Evolutionary conservation across 768 basidiomycete species (phyloP).

Genomic region (Melanogaster broomeanus): DNA sequence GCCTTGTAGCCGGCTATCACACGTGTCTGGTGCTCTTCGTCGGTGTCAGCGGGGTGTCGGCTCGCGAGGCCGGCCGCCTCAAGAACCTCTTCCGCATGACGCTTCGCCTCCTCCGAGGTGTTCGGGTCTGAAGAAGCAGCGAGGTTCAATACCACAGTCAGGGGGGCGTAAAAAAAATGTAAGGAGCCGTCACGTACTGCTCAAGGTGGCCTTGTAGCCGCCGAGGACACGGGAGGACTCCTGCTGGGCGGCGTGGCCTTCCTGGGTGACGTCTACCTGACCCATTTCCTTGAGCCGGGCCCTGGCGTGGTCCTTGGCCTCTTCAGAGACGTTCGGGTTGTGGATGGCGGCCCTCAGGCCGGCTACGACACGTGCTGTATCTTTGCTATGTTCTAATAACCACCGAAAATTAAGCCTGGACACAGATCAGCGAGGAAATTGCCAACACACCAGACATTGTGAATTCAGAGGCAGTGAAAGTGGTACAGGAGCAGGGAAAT

Average conservation of each 20-base stretch:
- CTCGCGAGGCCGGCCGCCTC: conserved; percentile 43
- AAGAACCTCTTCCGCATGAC: conserved; percentile 55
- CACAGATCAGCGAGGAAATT: neutral
- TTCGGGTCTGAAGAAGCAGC: conserved; percentile 36
- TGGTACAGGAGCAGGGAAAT: neutral
- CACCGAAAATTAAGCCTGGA: neutral
- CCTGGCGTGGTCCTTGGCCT: conserved; percentile 52
- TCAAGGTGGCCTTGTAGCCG: conserved; percentile 53
- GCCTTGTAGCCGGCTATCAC: conserved; percentile 61
- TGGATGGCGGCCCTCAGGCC: conserved; percentile 60
- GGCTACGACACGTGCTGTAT: conserved; percentile 49
- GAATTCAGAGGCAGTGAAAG: neutral
- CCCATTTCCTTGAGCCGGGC: conserved; percentile 46
- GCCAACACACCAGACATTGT: conserved; percentile 16
- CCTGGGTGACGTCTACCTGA: conserved; percentile 8
- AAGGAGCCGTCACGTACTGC: conserved; percentile 35
- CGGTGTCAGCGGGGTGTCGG: conserved; percentile 26
- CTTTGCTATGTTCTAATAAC: conserved; percentile 35
- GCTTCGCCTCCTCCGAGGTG: conserved; percentile 51
- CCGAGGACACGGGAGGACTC: conserved; percentile 33
- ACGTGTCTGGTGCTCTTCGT: conserved; percentile 44
- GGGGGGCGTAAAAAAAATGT: neutral
- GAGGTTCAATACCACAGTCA: neutral
- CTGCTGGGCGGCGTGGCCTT: neutral
- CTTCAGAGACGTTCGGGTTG: conserved; percentile 58